Evolutionary conservation across 73 alveolate genomes (phyloP), one percentile per base, ranked within the genome.

Genomic region (Loxodes magnus): DNA sequence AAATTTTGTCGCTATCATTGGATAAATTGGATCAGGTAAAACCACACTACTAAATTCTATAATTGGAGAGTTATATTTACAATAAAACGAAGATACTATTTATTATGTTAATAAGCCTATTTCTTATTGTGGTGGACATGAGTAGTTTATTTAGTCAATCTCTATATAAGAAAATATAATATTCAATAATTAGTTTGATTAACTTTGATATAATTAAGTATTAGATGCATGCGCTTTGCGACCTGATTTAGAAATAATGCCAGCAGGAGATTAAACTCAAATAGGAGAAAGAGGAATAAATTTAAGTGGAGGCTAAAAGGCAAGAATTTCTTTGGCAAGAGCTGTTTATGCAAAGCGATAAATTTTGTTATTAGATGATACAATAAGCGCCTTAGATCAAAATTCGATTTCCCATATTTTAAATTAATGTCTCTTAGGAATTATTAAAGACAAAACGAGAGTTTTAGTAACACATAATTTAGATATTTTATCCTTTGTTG

Each of bases 261-360:
- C 49, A 22, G 70, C 70, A 23, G 82, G 77, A 53, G 95, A 82
- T 64, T 60, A 46, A 35, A 82, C 90, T 23, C 29, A 71, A 46
- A 64, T 82, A 3, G 84, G 84, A 27, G 82, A 71, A 44, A 69
- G 64, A 37, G 91, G 95, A 37, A 52, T 71, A 2, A 66, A 70
- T 28, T 31, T 83, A 35, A 68, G 88, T 26, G 94, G 94, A 3
- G 94, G 94, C 3, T 82, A 82, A 53, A 82, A 77, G 35, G 88
- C 87, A 3, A 77, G 94, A 71, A 77, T 82, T 49, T 67, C 85
- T 17, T 71, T 82, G 17, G 94, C 94, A 2, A 71, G 94, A 66
- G 72, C 86, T 34, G 61, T 82, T 24, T 82, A 82, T 71, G 61
- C 76, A 62, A 76, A 82, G 28, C 79, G 79, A 25, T 88, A 82